Conservation (phyloP, 768 basidiomycete species). For the Serendipita indica region DNA sequence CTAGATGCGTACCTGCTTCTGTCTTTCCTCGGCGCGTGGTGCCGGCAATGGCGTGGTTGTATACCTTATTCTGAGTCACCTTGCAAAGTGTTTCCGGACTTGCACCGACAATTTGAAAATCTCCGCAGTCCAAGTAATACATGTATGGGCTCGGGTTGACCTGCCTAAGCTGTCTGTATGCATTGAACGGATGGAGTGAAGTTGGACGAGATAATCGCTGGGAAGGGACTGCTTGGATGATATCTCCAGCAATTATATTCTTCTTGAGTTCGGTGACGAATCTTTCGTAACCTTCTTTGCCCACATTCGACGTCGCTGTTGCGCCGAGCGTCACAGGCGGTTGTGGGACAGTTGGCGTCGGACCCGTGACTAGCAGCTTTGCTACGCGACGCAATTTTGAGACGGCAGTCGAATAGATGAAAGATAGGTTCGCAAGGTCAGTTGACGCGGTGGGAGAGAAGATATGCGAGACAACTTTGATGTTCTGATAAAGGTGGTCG, state of each 20-base stretch:
- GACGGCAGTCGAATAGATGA: slow-evolving; percentile 80
- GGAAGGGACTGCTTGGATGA: slow-evolving; percentile 97
- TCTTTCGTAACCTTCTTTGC: slow-evolving; percentile 76
- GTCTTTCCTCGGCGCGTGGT: slow-evolving; percentile 81
- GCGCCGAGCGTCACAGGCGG: slow-evolving; percentile 43
- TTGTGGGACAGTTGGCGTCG: slow-evolving; percentile 33
- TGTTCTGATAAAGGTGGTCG: slow-evolving; percentile 88
- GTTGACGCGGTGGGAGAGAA: slow-evolving; percentile 55
- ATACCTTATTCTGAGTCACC: slow-evolving; percentile 81
- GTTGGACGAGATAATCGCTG: slow-evolving; percentile 81
- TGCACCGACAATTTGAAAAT: slow-evolving; percentile 90
- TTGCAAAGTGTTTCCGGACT: slow-evolving; percentile 97
- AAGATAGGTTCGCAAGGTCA: slow-evolving; percentile 42
- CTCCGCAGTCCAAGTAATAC: slow-evolving; percentile 94
- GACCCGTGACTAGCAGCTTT: slow-evolving; percentile 36
- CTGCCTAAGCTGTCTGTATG: slow-evolving; percentile 81
- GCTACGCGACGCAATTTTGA: slow-evolving; percentile 71
- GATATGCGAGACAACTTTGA: slow-evolving; percentile 95
- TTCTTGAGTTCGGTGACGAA: slow-evolving; percentile 89
- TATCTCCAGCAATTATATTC: slow-evolving; percentile 90
- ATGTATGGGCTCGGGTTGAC: slow-evolving; percentile 98
- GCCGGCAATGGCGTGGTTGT: slow-evolving; percentile 95
- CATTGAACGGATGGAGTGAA: slow-evolving; percentile 88
- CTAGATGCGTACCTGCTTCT: slow-evolving; percentile 48
- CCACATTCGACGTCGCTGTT: slow-evolving; percentile 75